phyloP scores from a whole-genome alignment of 805 yeast genomes.

The Suhomyces canberraensis region DNA sequence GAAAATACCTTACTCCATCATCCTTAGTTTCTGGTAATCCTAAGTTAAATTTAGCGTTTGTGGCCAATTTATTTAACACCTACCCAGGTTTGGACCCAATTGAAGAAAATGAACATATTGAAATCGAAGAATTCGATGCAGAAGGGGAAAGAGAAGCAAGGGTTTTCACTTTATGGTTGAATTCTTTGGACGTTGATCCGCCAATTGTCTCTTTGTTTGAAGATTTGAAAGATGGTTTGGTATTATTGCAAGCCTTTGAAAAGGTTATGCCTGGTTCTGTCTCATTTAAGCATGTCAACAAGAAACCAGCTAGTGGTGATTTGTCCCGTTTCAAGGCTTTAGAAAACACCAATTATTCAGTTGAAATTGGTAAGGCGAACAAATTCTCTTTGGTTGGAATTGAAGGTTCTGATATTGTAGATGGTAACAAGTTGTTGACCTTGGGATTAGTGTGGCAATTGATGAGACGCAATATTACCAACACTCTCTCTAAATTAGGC shows the following conservation, averaged over 20 bases:
- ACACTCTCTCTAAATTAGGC: constrained; percentile 71
- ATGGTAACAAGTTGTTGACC: constrained; percentile 85
- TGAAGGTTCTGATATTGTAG: constrained; percentile 95
- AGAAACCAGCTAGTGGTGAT: constrained; percentile 79
- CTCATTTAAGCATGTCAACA: constrained; percentile 73
- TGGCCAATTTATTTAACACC: constrained; percentile 94
- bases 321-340: constrained; percentile 89
- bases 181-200: constrained; percentile 94
- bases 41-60: constrained; percentile 92
- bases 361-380: constrained; percentile 89
- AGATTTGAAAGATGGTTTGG: constrained; percentile 89
- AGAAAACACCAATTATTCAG: constrained; percentile 98
- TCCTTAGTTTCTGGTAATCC: constrained; percentile 96
- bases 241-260: constrained; percentile 87
- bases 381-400: constrained; percentile 94
- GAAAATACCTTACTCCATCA: constrained; percentile 92
- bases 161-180: constrained; percentile 96
- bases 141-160: constrained; percentile 99
- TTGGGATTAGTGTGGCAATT: constrained; percentile 97
- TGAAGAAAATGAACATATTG: constrained; percentile 86
- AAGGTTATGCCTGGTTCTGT: constrained; percentile 95
- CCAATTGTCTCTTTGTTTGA: constrained; percentile 89
- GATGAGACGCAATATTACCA: constrained; percentile 92
- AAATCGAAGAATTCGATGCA: constrained; percentile 96
- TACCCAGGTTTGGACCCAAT: constrained; percentile 96